phyloP scores from a whole-genome alignment of 768 basidiomycete species.

The Panaeolus papilionaceus region DNA sequence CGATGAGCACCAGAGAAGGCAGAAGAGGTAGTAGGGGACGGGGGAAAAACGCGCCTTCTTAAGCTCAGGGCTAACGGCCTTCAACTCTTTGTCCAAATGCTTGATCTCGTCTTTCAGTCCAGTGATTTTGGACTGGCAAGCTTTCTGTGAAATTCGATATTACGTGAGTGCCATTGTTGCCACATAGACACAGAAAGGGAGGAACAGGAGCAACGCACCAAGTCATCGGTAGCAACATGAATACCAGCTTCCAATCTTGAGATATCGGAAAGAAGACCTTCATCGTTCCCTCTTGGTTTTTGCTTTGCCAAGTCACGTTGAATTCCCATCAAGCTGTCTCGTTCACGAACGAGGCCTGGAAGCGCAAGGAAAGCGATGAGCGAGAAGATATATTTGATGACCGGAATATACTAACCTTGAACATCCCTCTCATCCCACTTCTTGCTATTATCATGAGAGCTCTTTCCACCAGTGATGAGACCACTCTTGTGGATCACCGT shows the following conservation, averaged over 20 bases:
- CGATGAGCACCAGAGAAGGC: not conserved
- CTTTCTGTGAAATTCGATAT: conserved; percentile 68
- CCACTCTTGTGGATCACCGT: conserved; percentile 98
- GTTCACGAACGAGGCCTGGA: conserved; percentile 56
- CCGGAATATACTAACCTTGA: conserved; percentile 59
- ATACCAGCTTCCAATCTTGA: conserved; percentile 80
- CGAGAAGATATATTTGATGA: not conserved
- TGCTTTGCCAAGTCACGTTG: conserved; percentile 85
- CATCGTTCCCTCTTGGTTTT: conserved; percentile 85
- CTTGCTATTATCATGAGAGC: conserved; percentile 74
- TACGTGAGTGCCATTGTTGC: not conserved
- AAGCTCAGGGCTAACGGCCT: conserved; percentile 68
- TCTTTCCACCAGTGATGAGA: conserved; percentile 93
- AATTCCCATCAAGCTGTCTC: conserved; percentile 75
- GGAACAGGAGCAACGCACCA: conserved; percentile 51
- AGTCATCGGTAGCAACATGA: conserved; percentile 79
- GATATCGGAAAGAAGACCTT: conserved; percentile 77
- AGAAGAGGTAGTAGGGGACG: not conserved
- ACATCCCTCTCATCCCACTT: conserved; percentile 97
- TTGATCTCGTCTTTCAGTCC: conserved; percentile 88
- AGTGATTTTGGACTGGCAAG: conserved; percentile 73
- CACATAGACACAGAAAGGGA: not conserved
- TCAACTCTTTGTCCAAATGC: conserved; percentile 75
- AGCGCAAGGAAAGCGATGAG: not conserved
- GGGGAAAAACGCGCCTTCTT: conserved; percentile 57